Evolutionary conservation across 345 rosid species (phyloP), one percentile per base, ranked within the genome.

Genomic region (Syzygium jambos): DNA sequence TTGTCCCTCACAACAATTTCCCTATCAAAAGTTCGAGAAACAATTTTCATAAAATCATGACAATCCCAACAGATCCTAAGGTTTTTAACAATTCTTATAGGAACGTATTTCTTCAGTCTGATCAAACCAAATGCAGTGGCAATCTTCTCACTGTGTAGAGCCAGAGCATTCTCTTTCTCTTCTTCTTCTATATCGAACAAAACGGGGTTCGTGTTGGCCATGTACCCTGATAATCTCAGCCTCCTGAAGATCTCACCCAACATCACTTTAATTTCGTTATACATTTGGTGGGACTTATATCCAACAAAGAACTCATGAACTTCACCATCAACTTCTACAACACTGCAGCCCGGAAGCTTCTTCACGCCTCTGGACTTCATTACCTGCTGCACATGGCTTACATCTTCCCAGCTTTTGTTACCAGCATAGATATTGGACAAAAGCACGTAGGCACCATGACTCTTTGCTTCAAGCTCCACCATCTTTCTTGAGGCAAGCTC

Each of bases 61-160:
- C 96, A 95, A 87, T 95, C 98, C 43, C 95, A 90, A 89, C 96
- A 94, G 61, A 96, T 94, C 52, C 97, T 90, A n/a, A 96, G 96
- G 92, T 96, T 96, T 93, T 96, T 96, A 87, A 95, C 95, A 0
- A 95, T 93, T 87, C 94, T 91, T 77, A 95, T 91, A 3, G 95
- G 91, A 30, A 91, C 89, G 16, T 93, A 94, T 87, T 91, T 90
- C 84, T 90, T 91, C 87, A 95, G 89, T 88, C 94, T 92, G 83
- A 96, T 89, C 88, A 94, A 88, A 84, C 98, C 96, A 84, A 94
- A 91, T 49, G 94, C 95, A 82, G 93, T 93, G 3, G 97, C 98
- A 9, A 94, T 88, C 85, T 95, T 95, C 90, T 96, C 98, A 38
- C 96, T 94, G 83, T 94, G 96, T 38, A 93, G 86, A 68, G 93